Evolutionary conservation across 2,329 filamentous ascomycete genomes (phyloP), one percentile per base, ranked within the genome.

Genomic region (Thyridium curvatum): DNA sequence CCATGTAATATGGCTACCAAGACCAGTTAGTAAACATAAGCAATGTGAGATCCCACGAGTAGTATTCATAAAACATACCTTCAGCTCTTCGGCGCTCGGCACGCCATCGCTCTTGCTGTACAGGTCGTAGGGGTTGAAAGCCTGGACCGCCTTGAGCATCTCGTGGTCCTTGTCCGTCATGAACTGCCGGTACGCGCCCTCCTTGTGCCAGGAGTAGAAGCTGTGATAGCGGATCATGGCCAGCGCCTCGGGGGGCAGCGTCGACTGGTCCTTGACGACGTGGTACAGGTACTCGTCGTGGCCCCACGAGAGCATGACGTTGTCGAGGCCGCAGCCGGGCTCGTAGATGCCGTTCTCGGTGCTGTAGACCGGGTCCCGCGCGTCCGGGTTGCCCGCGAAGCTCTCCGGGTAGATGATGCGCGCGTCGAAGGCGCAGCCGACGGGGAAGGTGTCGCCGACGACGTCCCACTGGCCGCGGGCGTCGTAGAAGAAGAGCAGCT

Each of bases 191-290:
- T 95, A 95, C 7, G 86, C 88, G 39, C 82, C 83, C 59, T 84
- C 82, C 44, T 73, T 78, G 65, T 94, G 89, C 89, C 88, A 95
- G 13, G 89, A 83, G 64, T 95, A 95, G 66, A 94, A 94, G 6
- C 82, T 87, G 66, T 95, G 89, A 65, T 94, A 94, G 40, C 89
- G 73, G 59, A 95, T 93, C 86, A 95, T 94, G 44, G 88, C 89
- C 10, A 95, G 73, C 0, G 84, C 85, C 72, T 94, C 88, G 34
- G 75, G 72, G 1, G 89, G 89, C 32, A 95, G 72, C 0, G 69
- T 83, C 35, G 77, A 83, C 69, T 94, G 88, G 46, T 85, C 82
- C 69, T 88, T 89, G 63, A 86, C 79, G 44, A 94, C 82, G 54
- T 88, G 82, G 69, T 94, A 95, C 34, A 91, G 71, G 62, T 89